Evolutionary conservation across 129 eudicot genomes (phyloP), one percentile per base, ranked within the genome.

Genomic region (Chrysanthemum lavandulifolium): DNA sequence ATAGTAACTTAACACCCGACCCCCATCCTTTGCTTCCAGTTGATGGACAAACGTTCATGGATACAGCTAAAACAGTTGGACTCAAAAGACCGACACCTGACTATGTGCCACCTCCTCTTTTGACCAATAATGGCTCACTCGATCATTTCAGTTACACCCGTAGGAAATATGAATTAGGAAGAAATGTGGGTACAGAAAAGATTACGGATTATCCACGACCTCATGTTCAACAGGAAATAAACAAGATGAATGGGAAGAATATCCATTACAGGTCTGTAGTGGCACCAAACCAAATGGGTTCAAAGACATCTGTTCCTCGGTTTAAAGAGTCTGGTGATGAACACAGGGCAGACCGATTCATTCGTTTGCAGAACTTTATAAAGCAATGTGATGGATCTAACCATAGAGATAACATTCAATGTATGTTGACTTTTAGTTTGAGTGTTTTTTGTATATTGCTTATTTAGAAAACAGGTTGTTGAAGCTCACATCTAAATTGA

Each of bases 351-450:
- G 92, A 91, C 48, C 75, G 88, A 2, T 86, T 75, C 70, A 71
- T 76, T 66, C 84, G 79, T 23, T 81, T 91, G 76, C 95, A 88
- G 85, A 80, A 86, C 55, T 88, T 75, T 70, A 73, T 91, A 76
- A 86, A 84, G 84, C 82, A 78, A 72, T 88, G 95, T 76, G 95
- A 81, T 74, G 88, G 90, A 56, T 75, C 81, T 49, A 68, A 81
- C 58, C 65, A 82, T 50, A 86, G 57, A 67, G 92, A 80, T 47
- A 78, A 73, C 60, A 64, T 75, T 66, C 85, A 88, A 68, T 73
- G 97, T 91, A 78, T 47, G 62, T 69, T 56, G 65, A 65, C 13
- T 72, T 70, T 16, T 66, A 49, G 18, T 2, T 36, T 57, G 6
- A 14, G 40, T 51, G 23, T 56, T 25, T 52, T 13, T 6, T 10